A percentile compares a stretch with the other conserved stretches of the same genome.
Conservation (phyloP, 805 yeast species). For the Wickerhamomyces bovis region DNA sequence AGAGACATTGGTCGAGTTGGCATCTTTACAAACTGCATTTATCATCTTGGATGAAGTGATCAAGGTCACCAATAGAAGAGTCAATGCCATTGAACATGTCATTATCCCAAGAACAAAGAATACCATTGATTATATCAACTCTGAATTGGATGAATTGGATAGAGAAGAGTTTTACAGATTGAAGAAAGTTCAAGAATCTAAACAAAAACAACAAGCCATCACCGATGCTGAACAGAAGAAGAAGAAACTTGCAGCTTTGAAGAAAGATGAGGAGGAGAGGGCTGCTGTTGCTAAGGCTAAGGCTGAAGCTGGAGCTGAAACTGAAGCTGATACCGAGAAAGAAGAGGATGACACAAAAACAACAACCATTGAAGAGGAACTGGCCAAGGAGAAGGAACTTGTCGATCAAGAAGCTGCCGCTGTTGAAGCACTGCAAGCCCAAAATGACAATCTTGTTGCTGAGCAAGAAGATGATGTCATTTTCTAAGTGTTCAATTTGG, state of each 20-base stretch:
- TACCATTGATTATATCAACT: constrained; percentile 85
- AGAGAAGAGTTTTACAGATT: constrained; percentile 96
- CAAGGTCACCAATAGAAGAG: constrained; percentile 96
- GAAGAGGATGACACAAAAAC: not conserved
- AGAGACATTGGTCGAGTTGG: constrained; percentile 93
- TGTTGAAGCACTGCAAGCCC: constrained; percentile 2
- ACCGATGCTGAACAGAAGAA: constrained; percentile 27
- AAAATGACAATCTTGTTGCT: constrained; percentile 26
- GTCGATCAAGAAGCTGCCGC: constrained; percentile 10
- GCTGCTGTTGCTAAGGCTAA: constrained; percentile 13
- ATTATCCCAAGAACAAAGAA: constrained; percentile 97
- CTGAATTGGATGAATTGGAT: constrained; percentile 94
- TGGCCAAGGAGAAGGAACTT: constrained; percentile 3
- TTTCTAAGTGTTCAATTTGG: constrained; percentile 22
- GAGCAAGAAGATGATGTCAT: constrained; percentile 42
- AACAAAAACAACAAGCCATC: constrained; percentile 22
- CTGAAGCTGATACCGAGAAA: constrained; percentile 9
- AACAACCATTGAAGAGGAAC: not conserved
- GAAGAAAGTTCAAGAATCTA: constrained; percentile 62
- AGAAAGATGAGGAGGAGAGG: constrained; percentile 16
- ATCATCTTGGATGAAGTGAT: constrained; percentile 95
- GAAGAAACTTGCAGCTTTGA: constrained; percentile 24
- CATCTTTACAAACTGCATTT: constrained; percentile 94
- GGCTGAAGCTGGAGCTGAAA: constrained; percentile 8
- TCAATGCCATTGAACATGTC: constrained; percentile 96